A percentile compares a stretch with the other conserved stretches of the same genome.
Conservation (phyloP, 306 rosid genomes). For the Ochetophila trinervis region DNA sequence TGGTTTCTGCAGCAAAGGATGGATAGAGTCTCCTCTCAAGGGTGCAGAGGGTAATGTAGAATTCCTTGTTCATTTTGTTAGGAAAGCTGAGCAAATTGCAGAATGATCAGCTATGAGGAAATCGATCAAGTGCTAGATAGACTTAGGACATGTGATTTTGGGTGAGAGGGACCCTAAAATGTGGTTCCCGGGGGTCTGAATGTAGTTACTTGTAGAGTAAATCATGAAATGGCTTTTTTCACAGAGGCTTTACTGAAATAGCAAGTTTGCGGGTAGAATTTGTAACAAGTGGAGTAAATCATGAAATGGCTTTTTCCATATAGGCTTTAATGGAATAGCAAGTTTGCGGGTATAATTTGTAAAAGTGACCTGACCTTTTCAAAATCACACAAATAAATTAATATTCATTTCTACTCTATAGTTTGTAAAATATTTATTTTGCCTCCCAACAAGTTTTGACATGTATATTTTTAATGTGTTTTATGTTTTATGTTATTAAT, state of each 20-base stretch:
- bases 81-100: constrained; percentile 22
- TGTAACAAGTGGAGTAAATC: not conserved
- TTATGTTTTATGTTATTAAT: too few species aligned
- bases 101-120: not conserved
- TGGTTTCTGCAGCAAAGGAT: constrained; percentile 75
- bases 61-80: constrained; percentile 70
- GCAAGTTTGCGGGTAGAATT: too few species aligned
- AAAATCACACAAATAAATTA: too few species aligned
- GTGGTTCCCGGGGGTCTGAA: not conserved
- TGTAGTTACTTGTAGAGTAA: not conserved
- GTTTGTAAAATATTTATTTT: too few species aligned
- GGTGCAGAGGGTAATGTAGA: constrained; percentile 95
- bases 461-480: too few species aligned
- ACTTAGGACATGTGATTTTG: not conserved
- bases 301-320: not conserved
- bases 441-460: too few species aligned
- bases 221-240: not conserved
- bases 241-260: too few species aligned
- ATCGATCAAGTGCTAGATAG: not conserved
- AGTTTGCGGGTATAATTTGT: too few species aligned
- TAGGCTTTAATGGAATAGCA: too few species aligned
- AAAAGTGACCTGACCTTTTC: too few species aligned
- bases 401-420: too few species aligned
- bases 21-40: constrained; percentile 88
- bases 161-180: not conserved